A percentile compares a stretch with the other conserved stretches of the same genome.
Conservation (phyloP, 371 early-diverging fungal genomes). For the Coemansia sp. region DNA sequence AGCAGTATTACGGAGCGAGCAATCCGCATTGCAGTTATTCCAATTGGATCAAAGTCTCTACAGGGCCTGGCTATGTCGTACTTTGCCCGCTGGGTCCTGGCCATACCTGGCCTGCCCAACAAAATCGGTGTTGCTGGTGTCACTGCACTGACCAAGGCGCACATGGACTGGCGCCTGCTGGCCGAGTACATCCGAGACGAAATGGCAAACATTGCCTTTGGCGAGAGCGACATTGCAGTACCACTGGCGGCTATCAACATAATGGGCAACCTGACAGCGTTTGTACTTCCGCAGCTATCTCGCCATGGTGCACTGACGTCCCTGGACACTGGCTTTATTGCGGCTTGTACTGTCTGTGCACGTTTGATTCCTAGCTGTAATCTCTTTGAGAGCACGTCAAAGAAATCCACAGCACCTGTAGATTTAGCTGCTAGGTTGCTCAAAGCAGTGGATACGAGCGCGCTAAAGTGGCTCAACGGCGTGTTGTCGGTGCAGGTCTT, state of each 20-base stretch:
- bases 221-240: not conserved
- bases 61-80: conserved; percentile 13
- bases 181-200: conserved; percentile 5
- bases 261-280: conserved; percentile 41
- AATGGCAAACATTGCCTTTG: not conserved
- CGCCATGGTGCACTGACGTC: conserved; percentile 3
- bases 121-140: conserved; percentile 36
- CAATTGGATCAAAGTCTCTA: conserved; percentile 3
- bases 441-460: conserved; percentile 12
- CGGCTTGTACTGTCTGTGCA: conserved; percentile 33
- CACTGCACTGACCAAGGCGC: conserved; percentile 17
- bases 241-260: conserved; percentile 30
- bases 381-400: conserved; percentile 9
- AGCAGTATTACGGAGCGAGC: not conserved
- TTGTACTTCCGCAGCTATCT: conserved; percentile 38
- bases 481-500: conserved; percentile 27
- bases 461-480: conserved; percentile 39
- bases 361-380: conserved; percentile 31
- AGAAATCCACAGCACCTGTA: not conserved
- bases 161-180: conserved; percentile 19
- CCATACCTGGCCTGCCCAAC: conserved; percentile 39
- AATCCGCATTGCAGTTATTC: conserved; percentile 13
- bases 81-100: conserved; percentile 34
- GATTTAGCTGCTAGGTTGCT: conserved; percentile 6
- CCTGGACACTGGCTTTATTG: conserved; percentile 17